Percentiles rank a stretch among this genome's conserved stretches.
These are phyloP conservation scores for Chaetothyriales sp. DNA, from an alignment of 2,329 filamentous ascomycete genomes.

Conservation along the genomic window DNA sequence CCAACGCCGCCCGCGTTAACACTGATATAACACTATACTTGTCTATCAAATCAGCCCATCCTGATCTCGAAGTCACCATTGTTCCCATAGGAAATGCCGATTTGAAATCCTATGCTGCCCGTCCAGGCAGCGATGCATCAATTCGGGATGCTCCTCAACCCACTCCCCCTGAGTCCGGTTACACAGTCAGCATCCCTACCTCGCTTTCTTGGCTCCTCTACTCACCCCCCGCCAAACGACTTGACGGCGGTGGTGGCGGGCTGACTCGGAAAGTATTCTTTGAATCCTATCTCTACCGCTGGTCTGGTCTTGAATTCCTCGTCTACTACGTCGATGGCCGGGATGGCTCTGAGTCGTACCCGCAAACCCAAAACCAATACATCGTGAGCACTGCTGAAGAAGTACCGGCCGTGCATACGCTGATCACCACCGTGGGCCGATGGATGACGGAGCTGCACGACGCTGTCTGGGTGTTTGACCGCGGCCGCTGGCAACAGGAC, in stretches of 20 bases:
- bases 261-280: conserved; percentile 11
- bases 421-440: conserved; percentile 9
- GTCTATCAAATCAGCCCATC: conserved; percentile 10
- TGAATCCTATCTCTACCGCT: conserved; percentile 13
- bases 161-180: not conserved
- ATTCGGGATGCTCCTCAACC: conserved; percentile 1
- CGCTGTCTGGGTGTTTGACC: conserved; percentile 33
- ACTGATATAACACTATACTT: conserved; percentile 13
- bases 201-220: conserved; percentile 14
- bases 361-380: conserved; percentile 15
- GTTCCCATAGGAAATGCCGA: conserved; percentile 26
- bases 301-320: conserved; percentile 12
- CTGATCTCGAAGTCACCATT: conserved; percentile 14
- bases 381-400: conserved; percentile 11
- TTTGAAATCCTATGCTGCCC: conserved; percentile 28
- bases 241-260: conserved; percentile 12
- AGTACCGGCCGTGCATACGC: conserved; percentile 1
- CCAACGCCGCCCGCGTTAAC: conserved; percentile 11
- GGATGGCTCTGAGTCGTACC: conserved; percentile 7
- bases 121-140: conserved; percentile 25
- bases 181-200: conserved; percentile 1
- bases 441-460: conserved; percentile 20
- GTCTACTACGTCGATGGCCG: conserved; percentile 16
- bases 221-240: conserved; percentile 10
- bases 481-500: conserved; percentile 28